A percentile compares a stretch with the other conserved stretches of the same genome.
These are phyloP conservation scores for Lojkania enalia DNA, from an alignment of 2,329 filamentous ascomycete species.

Conservation along the genomic window DNA sequence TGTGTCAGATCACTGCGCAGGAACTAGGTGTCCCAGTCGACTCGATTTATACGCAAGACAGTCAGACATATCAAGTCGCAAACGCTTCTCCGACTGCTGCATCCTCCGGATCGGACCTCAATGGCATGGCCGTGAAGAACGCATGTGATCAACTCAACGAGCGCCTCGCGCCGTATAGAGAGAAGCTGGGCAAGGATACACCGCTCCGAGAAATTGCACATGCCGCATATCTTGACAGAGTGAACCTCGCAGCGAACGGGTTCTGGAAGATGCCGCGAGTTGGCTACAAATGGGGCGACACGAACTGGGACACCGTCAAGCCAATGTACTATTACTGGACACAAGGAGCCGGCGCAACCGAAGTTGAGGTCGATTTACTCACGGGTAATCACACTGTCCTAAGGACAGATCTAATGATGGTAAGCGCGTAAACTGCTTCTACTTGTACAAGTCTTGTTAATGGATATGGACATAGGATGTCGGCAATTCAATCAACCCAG, in stretches of 20 bases:
- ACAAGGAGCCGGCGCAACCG: slow-evolving; percentile 76
- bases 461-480: slow-evolving; percentile 61
- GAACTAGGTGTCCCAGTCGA: slow-evolving; percentile 81
- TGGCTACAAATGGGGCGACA: slow-evolving; percentile 79
- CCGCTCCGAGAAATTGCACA: slow-evolving; percentile 84
- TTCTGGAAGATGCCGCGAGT: slow-evolving; percentile 98
- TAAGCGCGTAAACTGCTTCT: slow-evolving; percentile 16
- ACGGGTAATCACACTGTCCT: slow-evolving; percentile 91
- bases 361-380: slow-evolving; percentile 88
- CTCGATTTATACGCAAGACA: slow-evolving; percentile 83
- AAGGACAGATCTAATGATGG: slow-evolving; percentile 90
- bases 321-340: slow-evolving; percentile 99
- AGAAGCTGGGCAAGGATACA: slow-evolving; percentile 75
- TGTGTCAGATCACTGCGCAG: slow-evolving; percentile 91
- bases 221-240: slow-evolving; percentile 90
- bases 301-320: slow-evolving; percentile 37
- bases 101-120: slow-evolving; percentile 89
- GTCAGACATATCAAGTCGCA: slow-evolving; percentile 82
- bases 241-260: slow-evolving; percentile 91
- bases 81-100: slow-evolving; percentile 92
- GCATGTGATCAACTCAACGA: slow-evolving; percentile 88
- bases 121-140: slow-evolving; percentile 91
- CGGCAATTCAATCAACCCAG: slow-evolving; percentile 74
- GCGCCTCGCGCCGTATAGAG: slow-evolving; percentile 79
- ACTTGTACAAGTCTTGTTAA: not conserved